Conservation (phyloP, 1,284 basidiomycete genomes). For the Rhizoctonia solani region DNA sequence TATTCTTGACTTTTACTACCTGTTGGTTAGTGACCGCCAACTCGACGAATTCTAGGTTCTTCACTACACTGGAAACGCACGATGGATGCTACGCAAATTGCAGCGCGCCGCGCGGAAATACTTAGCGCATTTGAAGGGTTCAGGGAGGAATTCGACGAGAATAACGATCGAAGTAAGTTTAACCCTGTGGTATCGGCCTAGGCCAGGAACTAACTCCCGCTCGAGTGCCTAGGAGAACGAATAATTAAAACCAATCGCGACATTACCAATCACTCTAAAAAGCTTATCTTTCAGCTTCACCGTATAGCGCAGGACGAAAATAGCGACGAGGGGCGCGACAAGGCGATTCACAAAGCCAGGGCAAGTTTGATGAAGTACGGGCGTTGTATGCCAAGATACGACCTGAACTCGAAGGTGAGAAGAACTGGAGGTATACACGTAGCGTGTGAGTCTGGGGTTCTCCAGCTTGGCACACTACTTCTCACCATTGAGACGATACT, state of each 20-base stretch:
- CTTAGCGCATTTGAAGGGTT: slow-evolving; percentile 58
- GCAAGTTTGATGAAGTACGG: slow-evolving; percentile 76
- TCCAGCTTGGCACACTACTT: no score
- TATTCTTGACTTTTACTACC: no score
- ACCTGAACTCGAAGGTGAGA: slow-evolving; percentile 67
- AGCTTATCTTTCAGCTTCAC: slow-evolving; percentile 91
- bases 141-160: slow-evolving; percentile 71
- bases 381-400: slow-evolving; percentile 64
- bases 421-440: slow-evolving; percentile 79
- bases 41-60: not conserved
- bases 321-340: slow-evolving; percentile 44
- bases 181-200: not conserved
- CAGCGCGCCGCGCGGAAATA: slow-evolving; percentile 34
- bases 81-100: slow-evolving; percentile 7
- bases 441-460: slow-evolving; percentile 68
- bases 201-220: slow-evolving; percentile 42
- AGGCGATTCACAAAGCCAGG: slow-evolving; percentile 49
- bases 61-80: not conserved
- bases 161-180: slow-evolving; percentile 62
- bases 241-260: slow-evolving; percentile 82
- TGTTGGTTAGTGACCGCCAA: no score
- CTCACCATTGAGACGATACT: no score
- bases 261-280: slow-evolving; percentile 91
- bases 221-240: slow-evolving; percentile 55
- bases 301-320: slow-evolving; percentile 64